Evolutionary conservation across 2,329 filamentous ascomycete genomes (phyloP).

Genomic region (Alternaria sp.): DNA sequence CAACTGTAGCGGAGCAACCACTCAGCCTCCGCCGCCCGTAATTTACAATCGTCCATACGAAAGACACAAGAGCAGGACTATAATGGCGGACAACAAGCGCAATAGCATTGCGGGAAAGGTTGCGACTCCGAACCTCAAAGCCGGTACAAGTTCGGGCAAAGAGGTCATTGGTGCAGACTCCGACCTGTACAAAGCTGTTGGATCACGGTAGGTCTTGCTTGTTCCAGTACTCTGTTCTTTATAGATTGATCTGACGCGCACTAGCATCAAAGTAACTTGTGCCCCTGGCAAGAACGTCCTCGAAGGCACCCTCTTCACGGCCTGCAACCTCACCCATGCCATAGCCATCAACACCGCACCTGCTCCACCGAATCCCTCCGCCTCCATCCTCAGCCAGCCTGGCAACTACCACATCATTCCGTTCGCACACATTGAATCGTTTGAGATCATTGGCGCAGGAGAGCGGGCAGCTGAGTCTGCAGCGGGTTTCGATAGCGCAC

Average conservation of each 20-base stretch:
- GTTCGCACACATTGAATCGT: slow-evolving; percentile 65
- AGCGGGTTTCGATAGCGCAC: slow-evolving; percentile 56
- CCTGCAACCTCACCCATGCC: slow-evolving; percentile 67
- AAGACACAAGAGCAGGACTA: slow-evolving; percentile 59
- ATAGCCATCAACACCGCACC: slow-evolving; percentile 67
- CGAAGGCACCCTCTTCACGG: slow-evolving; percentile 70
- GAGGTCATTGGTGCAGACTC: slow-evolving; percentile 61
- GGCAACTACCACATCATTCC: slow-evolving; percentile 69
- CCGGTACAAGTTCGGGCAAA: slow-evolving; percentile 52
- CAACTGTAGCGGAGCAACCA: slow-evolving; percentile 17
- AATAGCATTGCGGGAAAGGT: slow-evolving; percentile 64
- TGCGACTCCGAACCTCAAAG: slow-evolving; percentile 58
- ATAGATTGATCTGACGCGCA: slow-evolving; percentile 24
- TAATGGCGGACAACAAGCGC: slow-evolving; percentile 68
- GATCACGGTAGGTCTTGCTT: slow-evolving; percentile 63
- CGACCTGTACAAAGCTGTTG: slow-evolving; percentile 67
- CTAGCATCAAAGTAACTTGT: slow-evolving; percentile 67
- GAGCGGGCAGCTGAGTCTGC: slow-evolving; percentile 48
- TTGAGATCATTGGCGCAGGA: slow-evolving; percentile 60
- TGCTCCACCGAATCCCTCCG: slow-evolving; percentile 54
- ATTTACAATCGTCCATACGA: slow-evolving; percentile 50
- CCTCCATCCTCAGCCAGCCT: slow-evolving; percentile 51
- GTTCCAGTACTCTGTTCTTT: not conserved
- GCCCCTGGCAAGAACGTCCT: slow-evolving; percentile 61
- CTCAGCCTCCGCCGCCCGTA: slow-evolving; percentile 14